These are phyloP conservation scores for Fusarium cicatricum DNA, from an alignment of 2,329 filamentous ascomycete species.

Conservation along the genomic window DNA sequence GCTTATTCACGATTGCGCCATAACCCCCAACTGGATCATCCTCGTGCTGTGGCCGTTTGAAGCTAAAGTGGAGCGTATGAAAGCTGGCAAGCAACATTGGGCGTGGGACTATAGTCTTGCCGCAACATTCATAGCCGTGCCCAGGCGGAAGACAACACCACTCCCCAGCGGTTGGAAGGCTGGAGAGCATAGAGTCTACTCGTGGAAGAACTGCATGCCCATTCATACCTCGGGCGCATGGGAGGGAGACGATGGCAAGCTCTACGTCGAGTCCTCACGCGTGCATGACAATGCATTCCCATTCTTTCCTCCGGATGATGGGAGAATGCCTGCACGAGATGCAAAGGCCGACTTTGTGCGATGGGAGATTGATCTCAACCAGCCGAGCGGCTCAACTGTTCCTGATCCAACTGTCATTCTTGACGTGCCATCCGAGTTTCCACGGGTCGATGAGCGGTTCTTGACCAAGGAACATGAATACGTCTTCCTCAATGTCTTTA, in stretches of 20 bases:
- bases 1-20: slow-evolving; percentile 18
- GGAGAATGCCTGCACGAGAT: neutral
- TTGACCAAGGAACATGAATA: neutral
- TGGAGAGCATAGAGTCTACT: slow-evolving; percentile 14
- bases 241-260: slow-evolving; percentile 12
- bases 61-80: slow-evolving; percentile 9
- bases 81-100: slow-evolving; percentile 25
- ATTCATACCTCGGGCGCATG: slow-evolving; percentile 22
- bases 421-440: slow-evolving; percentile 9
- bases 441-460: slow-evolving; percentile 17
- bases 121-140: slow-evolving; percentile 5
- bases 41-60: slow-evolving; percentile 18
- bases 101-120: slow-evolving; percentile 2
- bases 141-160: slow-evolving; percentile 2
- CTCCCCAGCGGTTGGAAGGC: neutral
- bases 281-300: slow-evolving; percentile 26
- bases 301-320: slow-evolving; percentile 10
- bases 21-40: slow-evolving; percentile 19
- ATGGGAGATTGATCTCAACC: slow-evolving; percentile 24
- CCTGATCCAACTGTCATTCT: slow-evolving; percentile 2
- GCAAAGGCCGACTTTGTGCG: slow-evolving; percentile 25
- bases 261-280: slow-evolving; percentile 20
- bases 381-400: neutral
- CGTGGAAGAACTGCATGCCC: slow-evolving; percentile 19
- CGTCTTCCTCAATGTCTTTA: slow-evolving; percentile 14